Conservation (phyloP, 2,329 filamentous ascomycete genomes). For the Pestalotiopsis sp. region DNA sequence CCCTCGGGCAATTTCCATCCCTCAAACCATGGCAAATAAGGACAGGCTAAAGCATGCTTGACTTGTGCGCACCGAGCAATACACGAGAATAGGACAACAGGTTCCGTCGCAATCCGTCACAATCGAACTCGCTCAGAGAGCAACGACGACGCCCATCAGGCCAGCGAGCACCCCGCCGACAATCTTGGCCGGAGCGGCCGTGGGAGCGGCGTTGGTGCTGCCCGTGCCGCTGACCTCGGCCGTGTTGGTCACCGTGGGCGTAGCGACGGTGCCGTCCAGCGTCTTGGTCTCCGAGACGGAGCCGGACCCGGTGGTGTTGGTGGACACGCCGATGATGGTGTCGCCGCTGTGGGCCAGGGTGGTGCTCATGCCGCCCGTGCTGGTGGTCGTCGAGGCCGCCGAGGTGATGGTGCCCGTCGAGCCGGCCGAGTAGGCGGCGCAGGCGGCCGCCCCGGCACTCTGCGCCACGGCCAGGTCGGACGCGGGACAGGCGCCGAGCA, state of each 20-base stretch:
- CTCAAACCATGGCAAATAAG: not conserved
- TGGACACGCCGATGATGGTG: not conserved
- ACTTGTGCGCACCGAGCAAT: not conserved
- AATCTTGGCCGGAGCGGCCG: constrained; percentile 2
- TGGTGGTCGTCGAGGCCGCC: not conserved
- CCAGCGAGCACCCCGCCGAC: constrained; percentile 8
- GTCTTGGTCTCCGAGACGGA: not conserved
- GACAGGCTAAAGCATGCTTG: not conserved
- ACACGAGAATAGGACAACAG: not conserved
- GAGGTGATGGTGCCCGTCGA: constrained; percentile 12
- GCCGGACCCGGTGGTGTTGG: not conserved
- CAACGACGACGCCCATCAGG: constrained; percentile 7
- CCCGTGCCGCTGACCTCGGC: not conserved
- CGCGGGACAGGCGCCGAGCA: constrained; percentile 32
- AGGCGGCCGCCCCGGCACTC: constrained; percentile 33
- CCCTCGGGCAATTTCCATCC: not conserved
- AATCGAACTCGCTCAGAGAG: not conserved
- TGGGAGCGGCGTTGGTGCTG: not conserved
- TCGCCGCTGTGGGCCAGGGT: not conserved
- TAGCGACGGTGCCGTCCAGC: not conserved
- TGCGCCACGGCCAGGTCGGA: constrained; percentile 30
- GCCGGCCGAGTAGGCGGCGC: constrained; percentile 30
- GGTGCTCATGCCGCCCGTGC: not conserved
- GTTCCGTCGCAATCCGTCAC: not conserved
- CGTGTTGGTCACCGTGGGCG: not conserved